Base-by-base conservation (phyloP, 2,329 filamentous ascomycete genomes). In the Pseudomassariella vexata region DNA sequence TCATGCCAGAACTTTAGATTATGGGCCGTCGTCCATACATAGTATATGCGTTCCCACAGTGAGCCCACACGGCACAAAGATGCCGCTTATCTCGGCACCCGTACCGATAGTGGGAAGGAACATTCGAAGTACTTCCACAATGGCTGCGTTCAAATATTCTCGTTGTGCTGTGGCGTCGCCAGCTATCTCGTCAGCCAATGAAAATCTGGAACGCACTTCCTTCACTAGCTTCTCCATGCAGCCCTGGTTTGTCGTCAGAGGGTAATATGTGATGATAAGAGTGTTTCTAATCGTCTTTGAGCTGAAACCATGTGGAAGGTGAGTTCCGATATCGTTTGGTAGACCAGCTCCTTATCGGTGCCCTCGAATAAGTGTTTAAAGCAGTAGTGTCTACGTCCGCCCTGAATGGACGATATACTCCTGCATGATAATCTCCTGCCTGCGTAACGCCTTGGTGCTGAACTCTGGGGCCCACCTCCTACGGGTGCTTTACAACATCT, bases 391-490 rank as follows among this genome's bases (percentile, higher is more conserved):
- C n/a, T n/a, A n/a, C n/a, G n/a, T n/a, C n/a, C n/a, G n/a, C n/a
- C n/a, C n/a, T n/a, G n/a, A n/a, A n/a, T n/a, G n/a, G n/a, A n/a
- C n/a, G n/a, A n/a, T n/a, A n/a, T 45, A 37, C 19, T 27, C 29
- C 4, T 39, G 36, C 4, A 49, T 20, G 7, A 48, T 24, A 3
- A 12, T 22, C 25, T 48, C 45, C 24, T 45, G 45, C 15, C 40
- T 38, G 2, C 29, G 21, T n/a, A 46, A 23, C 2, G 36, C 28
- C 23, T 42, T 40, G 4, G 38, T 19, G 8, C 42, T 40, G 32
- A 48, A 48, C n/a, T n/a, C n/a, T n/a, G n/a, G n/a, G n/a, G n/a
- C n/a, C n/a, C n/a, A n/a, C n/a, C n/a, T n/a, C n/a, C n/a, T n/a
- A n/a, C n/a, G n/a, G n/a, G n/a, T n/a, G n/a, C n/a, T n/a, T n/a